Base-by-base conservation (phyloP, 768 basidiomycete genomes). In the Tylopilus felleus region DNA sequence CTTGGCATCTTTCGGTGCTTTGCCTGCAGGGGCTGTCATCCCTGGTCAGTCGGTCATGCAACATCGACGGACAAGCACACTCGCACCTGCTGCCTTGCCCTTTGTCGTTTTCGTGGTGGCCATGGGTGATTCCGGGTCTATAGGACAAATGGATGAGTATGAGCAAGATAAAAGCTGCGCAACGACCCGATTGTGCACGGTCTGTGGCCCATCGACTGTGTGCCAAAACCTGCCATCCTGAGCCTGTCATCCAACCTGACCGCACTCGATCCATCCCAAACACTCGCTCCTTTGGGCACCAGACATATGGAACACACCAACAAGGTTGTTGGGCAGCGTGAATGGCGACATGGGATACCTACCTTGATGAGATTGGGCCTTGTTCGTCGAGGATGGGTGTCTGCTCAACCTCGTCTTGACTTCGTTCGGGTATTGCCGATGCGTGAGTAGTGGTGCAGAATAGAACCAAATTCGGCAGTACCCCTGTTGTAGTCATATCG, bases 31-130 rank as follows among this genome's bases (percentile, higher is more conserved):
- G 12, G 54, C 53, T 49, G 51, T 45, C 33, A 1, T 27, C n/a
- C 12, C 17, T 19, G 13, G 19, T 44, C 8, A 28, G 45, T 56
- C 28, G 8, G 25, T 25, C 40, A 16, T n/a, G 28, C 22, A 12
- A 29, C 57, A 79, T 75, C 35, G 6, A 36, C 5, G 17, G 4
- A 36, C 35, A 28, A 59, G 69, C 75, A n/a, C 10, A 27, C 42
- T 1, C 67, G 68, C 66, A 57, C 80, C 75, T 60, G 80, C 74
- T 17, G 72, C 69, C 76, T 84, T 86, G 65, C 79, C 77, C 76
- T 88, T 89, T 56, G 79, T 66, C 47, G 79, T 75, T 76, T 88
- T 88, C 58, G 85, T 81, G 51, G 81, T 76, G 73, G 86, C 82
- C 86, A 88, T 88, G 73, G 29, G n/a, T 52, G 35, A 39, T 56